Percentiles rank a stretch among this genome's conserved stretches.
phyloP scores from a whole-genome alignment of 495 filamentous ascomycete species.

The Trichoderma asperelloides region DNA sequence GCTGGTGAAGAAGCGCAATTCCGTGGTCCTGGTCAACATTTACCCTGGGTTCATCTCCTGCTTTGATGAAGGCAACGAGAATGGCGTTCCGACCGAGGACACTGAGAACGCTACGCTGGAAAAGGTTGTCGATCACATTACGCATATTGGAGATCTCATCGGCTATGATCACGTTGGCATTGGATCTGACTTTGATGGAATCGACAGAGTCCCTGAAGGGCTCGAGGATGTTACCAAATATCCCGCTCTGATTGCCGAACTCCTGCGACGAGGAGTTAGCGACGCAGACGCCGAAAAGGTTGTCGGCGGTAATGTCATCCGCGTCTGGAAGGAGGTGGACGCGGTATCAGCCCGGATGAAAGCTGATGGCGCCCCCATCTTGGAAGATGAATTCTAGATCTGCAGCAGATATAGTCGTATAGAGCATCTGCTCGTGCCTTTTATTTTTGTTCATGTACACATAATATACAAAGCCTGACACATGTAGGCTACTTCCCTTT shows the following conservation, averaged over 20 bases:
- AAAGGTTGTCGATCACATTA: slow-evolving; percentile 69
- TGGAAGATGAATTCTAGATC: slow-evolving; percentile 49
- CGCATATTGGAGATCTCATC: slow-evolving; percentile 57
- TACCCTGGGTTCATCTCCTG: slow-evolving; percentile 72
- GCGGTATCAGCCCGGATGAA: slow-evolving; percentile 53
- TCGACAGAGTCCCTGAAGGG: slow-evolving; percentile 45
- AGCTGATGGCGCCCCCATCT: slow-evolving; percentile 44
- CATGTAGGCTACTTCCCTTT: not conserved
- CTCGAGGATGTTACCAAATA: slow-evolving; percentile 76
- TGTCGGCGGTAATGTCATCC: slow-evolving; percentile 62
- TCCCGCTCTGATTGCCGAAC: slow-evolving; percentile 68
- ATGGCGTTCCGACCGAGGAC: slow-evolving; percentile 49
- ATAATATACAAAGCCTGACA: not conserved
- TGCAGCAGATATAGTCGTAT: not conserved
- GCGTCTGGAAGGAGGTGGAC: slow-evolving; percentile 71
- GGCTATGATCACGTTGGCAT: slow-evolving; percentile 69
- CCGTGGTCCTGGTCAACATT: slow-evolving; percentile 73
- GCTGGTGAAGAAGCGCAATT: slow-evolving; percentile 49
- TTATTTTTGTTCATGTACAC: not conserved
- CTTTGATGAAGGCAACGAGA: slow-evolving; percentile 43
- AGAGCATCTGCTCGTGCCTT: not conserved
- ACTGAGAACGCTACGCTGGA: slow-evolving; percentile 61
- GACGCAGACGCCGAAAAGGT: slow-evolving; percentile 59
- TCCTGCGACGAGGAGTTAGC: slow-evolving; percentile 57
- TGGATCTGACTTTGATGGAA: slow-evolving; percentile 69